Evolutionary conservation across 2,329 filamentous ascomycete genomes (phyloP), one percentile per base, ranked within the genome.

Genomic region (Colletotrichum scovillei): DNA sequence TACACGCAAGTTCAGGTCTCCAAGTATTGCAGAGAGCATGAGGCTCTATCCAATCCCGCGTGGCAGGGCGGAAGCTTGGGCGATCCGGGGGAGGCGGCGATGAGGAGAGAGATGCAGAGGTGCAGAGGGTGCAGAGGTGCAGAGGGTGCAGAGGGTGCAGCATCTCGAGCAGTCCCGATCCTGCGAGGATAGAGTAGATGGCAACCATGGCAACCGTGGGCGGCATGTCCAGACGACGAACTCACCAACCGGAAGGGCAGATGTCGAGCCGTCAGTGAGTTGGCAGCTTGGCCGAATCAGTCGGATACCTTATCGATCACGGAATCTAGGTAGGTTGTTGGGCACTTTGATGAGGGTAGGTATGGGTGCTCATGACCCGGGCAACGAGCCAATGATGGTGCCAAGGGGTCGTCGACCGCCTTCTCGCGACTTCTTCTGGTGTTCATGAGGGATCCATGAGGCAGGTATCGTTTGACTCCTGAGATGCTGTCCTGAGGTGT

Each of bases 201-300:
- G 32, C 60, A 73, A 28, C 56, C 67, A 53, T 64, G 62, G 62
- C 62, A 64, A 55, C 62, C 62, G 53, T 26, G 8, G 12, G 30
- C n/a, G 16, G 30, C 14, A 55, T 38, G 62, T 35, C 30, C 22
- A 55, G 46, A 38, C 11, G 30, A 55, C 30, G 30, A 64, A 66
- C 26, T 32, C 60, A 70, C 71, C 71, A 73, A 73, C 67, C 67
- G 67, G 71, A 73, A 71, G n/a, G 38, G 62, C 30, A 52, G 62
- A 62, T n/a, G 46, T 30, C 49, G 56, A 71, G 71, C 71, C 67
- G 71, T 60, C 71, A 67, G 65, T 73, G 71, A 71, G 71, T 70
- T 73, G 71, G 63, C 71, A 73, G 60, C 30, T 49, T 72, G 59
- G 66, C 59, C 46, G 30, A 53, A 63, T 5, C 24, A 24, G 24